These are phyloP conservation scores for Aspergillus alliaceus DNA, from an alignment of 2,329 filamentous ascomycete genomes.

Conservation along the genomic window DNA sequence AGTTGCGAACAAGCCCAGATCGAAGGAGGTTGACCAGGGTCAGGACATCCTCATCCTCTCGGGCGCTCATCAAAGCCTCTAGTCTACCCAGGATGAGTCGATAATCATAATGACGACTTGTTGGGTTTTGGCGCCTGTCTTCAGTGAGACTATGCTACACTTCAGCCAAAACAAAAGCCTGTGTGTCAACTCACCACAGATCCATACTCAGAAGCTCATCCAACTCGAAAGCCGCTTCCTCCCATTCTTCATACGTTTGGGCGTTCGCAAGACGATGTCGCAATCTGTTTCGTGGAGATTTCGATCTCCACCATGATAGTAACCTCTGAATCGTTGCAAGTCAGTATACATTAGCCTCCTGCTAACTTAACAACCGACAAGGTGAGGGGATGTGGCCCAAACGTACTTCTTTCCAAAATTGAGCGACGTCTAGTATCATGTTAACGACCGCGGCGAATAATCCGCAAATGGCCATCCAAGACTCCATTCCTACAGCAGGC, in stretches of 20 bases:
- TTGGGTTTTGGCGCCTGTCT: conserved; percentile 74
- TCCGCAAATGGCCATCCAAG: conserved; percentile 25
- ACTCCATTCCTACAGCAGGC: conserved; percentile 18
- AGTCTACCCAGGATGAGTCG: conserved; percentile 77
- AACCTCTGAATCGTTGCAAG: conserved; percentile 57
- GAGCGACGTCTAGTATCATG: conserved; percentile 61
- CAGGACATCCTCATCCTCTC: conserved; percentile 70
- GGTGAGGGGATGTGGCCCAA: background rate
- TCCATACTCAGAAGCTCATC: conserved; percentile 80
- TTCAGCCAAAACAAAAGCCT: too few species aligned
- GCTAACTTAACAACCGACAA: background rate
- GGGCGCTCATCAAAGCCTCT: conserved; percentile 66
- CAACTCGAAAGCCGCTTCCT: conserved; percentile 77
- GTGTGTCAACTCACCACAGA: conserved; percentile 60
- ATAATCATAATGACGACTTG: conserved; percentile 82
- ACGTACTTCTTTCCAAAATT: conserved; percentile 63
- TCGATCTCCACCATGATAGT: conserved; percentile 65
- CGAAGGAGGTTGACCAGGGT: conserved; percentile 76
- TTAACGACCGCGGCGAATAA: conserved; percentile 49
- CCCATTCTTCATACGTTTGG: conserved; percentile 79
- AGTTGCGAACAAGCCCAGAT: conserved; percentile 73
- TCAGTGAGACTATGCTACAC: background rate
- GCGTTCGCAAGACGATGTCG: conserved; percentile 66
- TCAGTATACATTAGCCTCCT: background rate
- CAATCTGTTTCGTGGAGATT: conserved; percentile 65